Conservation (phyloP, 371 early-diverging fungal genomes). For the Antonospora locustae region DNA sequence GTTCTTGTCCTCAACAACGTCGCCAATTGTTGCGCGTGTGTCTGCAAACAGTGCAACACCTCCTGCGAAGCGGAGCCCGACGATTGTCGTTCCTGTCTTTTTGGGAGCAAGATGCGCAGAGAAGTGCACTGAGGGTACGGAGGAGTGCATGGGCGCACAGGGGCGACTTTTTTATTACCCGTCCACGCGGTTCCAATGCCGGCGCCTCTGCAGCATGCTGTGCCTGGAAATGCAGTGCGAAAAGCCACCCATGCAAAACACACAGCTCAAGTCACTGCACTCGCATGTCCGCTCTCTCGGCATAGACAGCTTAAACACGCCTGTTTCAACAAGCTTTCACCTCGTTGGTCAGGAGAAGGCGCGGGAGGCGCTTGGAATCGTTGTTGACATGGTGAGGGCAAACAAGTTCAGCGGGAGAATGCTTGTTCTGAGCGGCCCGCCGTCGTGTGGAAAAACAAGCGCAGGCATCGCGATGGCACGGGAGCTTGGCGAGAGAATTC, state of each 20-base stretch:
- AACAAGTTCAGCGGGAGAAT: constrained; percentile 37
- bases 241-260: too few species aligned
- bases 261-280: too few species aligned
- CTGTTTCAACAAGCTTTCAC: constrained; percentile 3
- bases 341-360: constrained; percentile 33
- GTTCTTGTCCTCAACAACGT: constrained; percentile 95
- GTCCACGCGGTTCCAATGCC: too few species aligned
- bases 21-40: constrained; percentile 90
- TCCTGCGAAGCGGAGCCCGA: constrained; percentile 75
- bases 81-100: constrained; percentile 95
- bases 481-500: constrained; percentile 39
- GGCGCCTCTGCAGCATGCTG: too few species aligned
- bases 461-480: constrained; percentile 35
- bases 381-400: constrained; percentile 34
- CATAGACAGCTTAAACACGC: constrained; percentile 13
- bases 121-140: too few species aligned
- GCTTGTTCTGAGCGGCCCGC: constrained; percentile 38
- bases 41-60: constrained; percentile 95
- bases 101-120: too few species aligned
- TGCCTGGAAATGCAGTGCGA: too few species aligned
- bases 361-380: constrained; percentile 26
- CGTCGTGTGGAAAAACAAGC: constrained; percentile 42
- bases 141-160: too few species aligned
- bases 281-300: constrained; percentile 39
- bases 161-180: too few species aligned